A percentile compares a stretch with the other conserved stretches of the same genome.
These are phyloP conservation scores for Agaricus bisporus DNA, from an alignment of 768 basidiomycete genomes.

Conservation along the genomic window DNA sequence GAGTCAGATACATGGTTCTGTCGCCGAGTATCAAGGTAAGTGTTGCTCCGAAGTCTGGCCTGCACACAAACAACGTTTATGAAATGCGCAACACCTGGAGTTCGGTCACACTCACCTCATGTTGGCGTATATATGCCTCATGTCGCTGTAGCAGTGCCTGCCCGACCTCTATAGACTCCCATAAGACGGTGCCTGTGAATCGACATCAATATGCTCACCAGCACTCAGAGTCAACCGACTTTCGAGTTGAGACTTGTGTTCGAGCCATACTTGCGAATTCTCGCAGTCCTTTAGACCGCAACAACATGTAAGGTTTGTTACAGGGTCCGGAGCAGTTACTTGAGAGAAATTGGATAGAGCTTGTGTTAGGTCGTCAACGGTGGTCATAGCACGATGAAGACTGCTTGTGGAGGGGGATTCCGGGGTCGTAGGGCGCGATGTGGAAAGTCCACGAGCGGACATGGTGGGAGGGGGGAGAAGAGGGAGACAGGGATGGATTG, in stretches of 20 bases:
- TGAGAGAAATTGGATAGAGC: constrained; percentile 70
- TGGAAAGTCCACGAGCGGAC: constrained; percentile 10
- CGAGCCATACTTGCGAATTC: constrained; percentile 55
- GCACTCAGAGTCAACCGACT: constrained; percentile 77
- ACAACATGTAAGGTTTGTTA: constrained; percentile 49
- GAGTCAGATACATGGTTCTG: constrained; percentile 7
- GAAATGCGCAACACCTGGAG: background rate
- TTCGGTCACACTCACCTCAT: constrained; percentile 42
- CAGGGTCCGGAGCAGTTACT: constrained; percentile 67
- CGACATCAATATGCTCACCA: constrained; percentile 44
- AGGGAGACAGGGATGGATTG: background rate
- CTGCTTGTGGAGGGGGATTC: constrained; percentile 46
- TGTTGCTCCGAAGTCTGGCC: constrained; percentile 15
- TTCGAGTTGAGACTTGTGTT: constrained; percentile 66
- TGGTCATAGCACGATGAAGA: constrained; percentile 47
- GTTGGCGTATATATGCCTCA: constrained; percentile 76
- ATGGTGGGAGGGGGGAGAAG: constrained; percentile 11
- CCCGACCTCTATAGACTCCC: constrained; percentile 61
- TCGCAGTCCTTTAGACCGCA: constrained; percentile 64
- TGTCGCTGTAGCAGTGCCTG: constrained; percentile 83
- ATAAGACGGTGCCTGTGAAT: background rate
- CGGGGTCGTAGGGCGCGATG: constrained; percentile 37
- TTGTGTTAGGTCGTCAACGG: constrained; percentile 74
- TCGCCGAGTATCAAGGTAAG: constrained; percentile 16
- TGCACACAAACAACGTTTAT: constrained; percentile 8